These are phyloP conservation scores for Albifimbria verrucaria DNA, from an alignment of 2,329 filamentous ascomycete species.

Conservation along the genomic window DNA sequence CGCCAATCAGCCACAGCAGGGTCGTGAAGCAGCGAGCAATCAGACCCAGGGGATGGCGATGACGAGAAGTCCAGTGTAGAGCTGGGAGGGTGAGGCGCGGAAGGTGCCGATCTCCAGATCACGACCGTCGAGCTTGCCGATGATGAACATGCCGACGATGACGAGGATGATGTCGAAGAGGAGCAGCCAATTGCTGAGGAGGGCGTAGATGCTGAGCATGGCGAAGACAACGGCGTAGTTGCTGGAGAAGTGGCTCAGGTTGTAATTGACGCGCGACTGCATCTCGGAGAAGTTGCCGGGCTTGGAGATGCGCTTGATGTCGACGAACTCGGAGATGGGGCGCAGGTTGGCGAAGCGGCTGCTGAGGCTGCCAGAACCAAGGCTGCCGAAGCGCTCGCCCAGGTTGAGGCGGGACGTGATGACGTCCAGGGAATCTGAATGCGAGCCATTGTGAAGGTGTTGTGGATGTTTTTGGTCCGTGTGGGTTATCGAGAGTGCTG, in stretches of 20 bases:
- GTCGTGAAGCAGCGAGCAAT: slow-evolving; percentile 81
- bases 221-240: slow-evolving; percentile 94
- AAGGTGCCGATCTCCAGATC: slow-evolving; percentile 85
- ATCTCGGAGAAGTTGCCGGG: slow-evolving; percentile 86
- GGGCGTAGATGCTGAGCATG: slow-evolving; percentile 93
- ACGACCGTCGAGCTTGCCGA: slow-evolving; percentile 82
- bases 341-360: slow-evolving; percentile 89
- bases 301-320: slow-evolving; percentile 93
- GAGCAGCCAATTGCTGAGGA: slow-evolving; percentile 81
- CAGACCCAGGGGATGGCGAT: slow-evolving; percentile 82
- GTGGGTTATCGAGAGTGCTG: no score
- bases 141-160: slow-evolving; percentile 81
- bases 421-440: slow-evolving; percentile 88
- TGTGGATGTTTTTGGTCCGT: slow-evolving; percentile 6
- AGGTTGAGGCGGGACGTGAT: slow-evolving; percentile 89
- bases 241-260: slow-evolving; percentile 94
- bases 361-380: slow-evolving; percentile 74
- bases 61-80: slow-evolving; percentile 85
- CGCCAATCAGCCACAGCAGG: slow-evolving; percentile 92
- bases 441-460: slow-evolving; percentile 62
- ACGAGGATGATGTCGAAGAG: slow-evolving; percentile 93
- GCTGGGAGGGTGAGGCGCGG: slow-evolving; percentile 83
- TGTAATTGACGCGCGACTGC: slow-evolving; percentile 94
- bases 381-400: slow-evolving; percentile 76
- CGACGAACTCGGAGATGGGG: slow-evolving; percentile 89